Conservation (phyloP, 225 moss, liverwort and hornwort genomes). For the Antitrichia curtipendula region DNA sequence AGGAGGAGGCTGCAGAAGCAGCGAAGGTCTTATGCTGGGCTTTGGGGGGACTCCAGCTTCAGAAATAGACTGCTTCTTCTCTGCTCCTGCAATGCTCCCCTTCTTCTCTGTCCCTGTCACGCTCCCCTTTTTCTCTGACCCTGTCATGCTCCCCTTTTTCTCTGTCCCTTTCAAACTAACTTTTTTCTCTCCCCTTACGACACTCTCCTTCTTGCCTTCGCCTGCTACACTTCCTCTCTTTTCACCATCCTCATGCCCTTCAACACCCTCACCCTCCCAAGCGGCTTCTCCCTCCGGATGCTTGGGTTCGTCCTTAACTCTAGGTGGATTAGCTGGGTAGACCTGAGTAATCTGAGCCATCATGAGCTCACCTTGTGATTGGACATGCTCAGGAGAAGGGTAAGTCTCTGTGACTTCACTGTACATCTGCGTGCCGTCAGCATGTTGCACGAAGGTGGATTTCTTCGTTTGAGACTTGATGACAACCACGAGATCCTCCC, state of each 20-base stretch:
- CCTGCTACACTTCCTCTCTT: not conserved
- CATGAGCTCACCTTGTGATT: slow-evolving; percentile 44
- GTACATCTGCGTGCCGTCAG: slow-evolving; percentile 84
- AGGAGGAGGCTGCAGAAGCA: not conserved
- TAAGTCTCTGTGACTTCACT: slow-evolving; percentile 32
- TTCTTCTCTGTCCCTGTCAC: not conserved
- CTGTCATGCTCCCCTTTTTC: not conserved
- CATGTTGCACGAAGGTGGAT: slow-evolving; percentile 64
- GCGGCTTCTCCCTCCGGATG: not conserved
- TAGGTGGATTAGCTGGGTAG: slow-evolving; percentile 9
- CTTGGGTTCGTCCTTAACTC: not conserved
- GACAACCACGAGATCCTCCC: slow-evolving; percentile 82
- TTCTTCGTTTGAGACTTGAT: slow-evolving; percentile 35
- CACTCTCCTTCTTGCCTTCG: not conserved
- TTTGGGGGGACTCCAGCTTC: not conserved
- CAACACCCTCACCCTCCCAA: not conserved
- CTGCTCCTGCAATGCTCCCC: not conserved
- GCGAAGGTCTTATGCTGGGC: not conserved
- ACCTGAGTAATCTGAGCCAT: slow-evolving; percentile 21
- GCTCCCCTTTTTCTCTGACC: not conserved
- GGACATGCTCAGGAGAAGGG: not conserved
- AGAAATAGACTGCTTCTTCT: not conserved
- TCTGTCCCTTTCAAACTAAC: not conserved
- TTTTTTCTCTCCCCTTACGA: not conserved
- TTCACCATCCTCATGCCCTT: not conserved